phyloP scores from a whole-genome alignment of 768 basidiomycete genomes.

The Pleurotus djamor region DNA sequence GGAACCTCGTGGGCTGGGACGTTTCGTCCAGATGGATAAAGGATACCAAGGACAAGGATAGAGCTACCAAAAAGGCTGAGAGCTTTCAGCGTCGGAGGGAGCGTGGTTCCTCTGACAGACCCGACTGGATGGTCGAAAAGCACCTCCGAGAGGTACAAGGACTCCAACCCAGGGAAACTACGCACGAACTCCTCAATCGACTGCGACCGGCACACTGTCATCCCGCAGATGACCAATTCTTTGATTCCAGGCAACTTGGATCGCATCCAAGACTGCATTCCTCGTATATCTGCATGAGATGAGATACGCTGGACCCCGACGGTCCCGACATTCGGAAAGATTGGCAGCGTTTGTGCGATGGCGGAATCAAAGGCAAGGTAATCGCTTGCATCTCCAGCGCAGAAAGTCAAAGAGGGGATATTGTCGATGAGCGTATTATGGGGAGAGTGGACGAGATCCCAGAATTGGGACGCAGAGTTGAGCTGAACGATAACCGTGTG shows the following conservation, averaged over 20 bases:
- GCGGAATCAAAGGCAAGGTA: background rate
- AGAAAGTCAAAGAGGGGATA: background rate
- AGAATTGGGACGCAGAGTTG: slow-evolving; percentile 10
- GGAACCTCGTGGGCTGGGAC: no score
- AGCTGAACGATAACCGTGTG: slow-evolving; percentile 9
- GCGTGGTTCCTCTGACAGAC: no score
- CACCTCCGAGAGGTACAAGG: background rate
- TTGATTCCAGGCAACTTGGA: background rate
- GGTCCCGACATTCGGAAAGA: no score
- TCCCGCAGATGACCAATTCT: background rate
- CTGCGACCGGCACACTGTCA: background rate
- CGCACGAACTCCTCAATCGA: background rate
- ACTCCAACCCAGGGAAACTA: background rate
- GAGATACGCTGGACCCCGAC: no score
- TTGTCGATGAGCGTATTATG: background rate
- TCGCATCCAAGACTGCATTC: background rate
- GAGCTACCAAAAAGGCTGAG: no score
- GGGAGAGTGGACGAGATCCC: slow-evolving; percentile 9
- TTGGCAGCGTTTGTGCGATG: no score
- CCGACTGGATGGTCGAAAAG: no score
- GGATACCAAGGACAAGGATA: no score
- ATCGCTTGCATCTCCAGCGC: background rate
- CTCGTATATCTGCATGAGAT: no score
- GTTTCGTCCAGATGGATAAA: no score
- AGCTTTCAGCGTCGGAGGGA: no score